A percentile compares a stretch with the other conserved stretches of the same genome.
Evolutionary conservation across 805 yeast genomes (phyloP).

Genomic region (Cyberlindnera euphorbiae): DNA sequence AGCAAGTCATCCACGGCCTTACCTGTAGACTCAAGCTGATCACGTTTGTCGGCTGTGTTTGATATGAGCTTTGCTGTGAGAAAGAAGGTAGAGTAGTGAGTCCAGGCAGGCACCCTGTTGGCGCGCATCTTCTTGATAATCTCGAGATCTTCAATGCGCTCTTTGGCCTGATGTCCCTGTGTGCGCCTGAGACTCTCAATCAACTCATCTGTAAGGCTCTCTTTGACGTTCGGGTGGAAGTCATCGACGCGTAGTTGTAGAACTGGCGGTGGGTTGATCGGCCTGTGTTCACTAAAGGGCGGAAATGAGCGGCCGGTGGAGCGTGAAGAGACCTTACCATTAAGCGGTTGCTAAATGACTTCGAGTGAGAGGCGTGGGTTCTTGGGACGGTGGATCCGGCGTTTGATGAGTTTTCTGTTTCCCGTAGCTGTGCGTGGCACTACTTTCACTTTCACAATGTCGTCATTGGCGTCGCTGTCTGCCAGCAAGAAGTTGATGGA

Average conservation of each 20-base stretch:
- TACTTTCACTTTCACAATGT: conserved; percentile 1
- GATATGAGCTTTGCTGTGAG: conserved; percentile 18
- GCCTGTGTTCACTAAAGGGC: conserved; percentile 29
- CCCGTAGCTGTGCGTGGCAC: conserved; percentile 13
- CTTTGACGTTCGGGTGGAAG: conserved; percentile 8
- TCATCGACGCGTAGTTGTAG: conserved; percentile 22
- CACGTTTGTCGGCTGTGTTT: too few relatives aligned
- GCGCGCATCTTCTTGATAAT: conserved; percentile 16
- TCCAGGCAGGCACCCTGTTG: conserved; percentile 21
- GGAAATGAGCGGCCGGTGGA: conserved; percentile 20
- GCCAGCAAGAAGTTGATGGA: conserved; percentile 21
- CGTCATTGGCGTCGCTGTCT: conserved; percentile 6
- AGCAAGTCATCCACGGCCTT: conserved; percentile 17
- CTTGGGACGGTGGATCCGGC: conserved; percentile 18
- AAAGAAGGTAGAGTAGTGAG: conserved; percentile 26
- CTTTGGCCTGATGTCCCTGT: conserved; percentile 14
- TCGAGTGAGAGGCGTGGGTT: conserved; percentile 16
- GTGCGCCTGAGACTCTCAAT: conserved; percentile 5
- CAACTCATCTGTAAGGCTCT: conserved; percentile 11
- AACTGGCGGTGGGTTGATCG: conserved; percentile 31
- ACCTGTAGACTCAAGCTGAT: conserved; percentile 1
- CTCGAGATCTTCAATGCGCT: conserved; percentile 20
- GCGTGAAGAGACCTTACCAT: conserved; percentile 28
- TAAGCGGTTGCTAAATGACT: conserved; percentile 28
- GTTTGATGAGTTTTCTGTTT: conserved; percentile 6